phyloP scores from a whole-genome alignment of 495 filamentous ascomycete genomes.

The Penicillium paxilli region DNA sequence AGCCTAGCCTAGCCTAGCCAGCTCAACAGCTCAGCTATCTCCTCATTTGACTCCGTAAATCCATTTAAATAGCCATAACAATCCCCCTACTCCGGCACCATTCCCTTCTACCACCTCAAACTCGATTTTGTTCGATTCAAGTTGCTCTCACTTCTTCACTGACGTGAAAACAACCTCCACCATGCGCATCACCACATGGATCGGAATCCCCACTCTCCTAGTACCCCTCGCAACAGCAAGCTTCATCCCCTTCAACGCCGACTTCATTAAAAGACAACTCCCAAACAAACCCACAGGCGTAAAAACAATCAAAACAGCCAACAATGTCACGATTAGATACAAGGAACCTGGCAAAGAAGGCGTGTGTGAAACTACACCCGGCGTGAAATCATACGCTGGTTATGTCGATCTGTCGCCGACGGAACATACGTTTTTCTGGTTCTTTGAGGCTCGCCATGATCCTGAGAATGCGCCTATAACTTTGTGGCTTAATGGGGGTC shows the following conservation, averaged over 20 bases:
- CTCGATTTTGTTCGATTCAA: neutral
- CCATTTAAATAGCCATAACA: neutral
- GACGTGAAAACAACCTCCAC: neutral
- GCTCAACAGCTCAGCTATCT: too few relatives aligned
- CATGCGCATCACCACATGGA: conserved; percentile 29
- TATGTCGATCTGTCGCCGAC: conserved; percentile 46
- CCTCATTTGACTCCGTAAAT: neutral
- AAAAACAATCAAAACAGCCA: conserved; percentile 58
- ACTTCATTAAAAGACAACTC: conserved; percentile 37
- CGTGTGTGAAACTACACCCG: conserved; percentile 50
- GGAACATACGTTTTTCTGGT: conserved; percentile 52
- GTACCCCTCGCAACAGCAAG: conserved; percentile 27
- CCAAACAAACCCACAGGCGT: conserved; percentile 53
- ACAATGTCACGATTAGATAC: conserved; percentile 48
- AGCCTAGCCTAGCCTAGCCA: too few relatives aligned
- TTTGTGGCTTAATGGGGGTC: conserved; percentile 55
- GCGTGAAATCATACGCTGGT: conserved; percentile 48
- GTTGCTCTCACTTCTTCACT: neutral
- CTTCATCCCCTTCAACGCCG: conserved; percentile 13
- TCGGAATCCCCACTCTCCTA: conserved; percentile 23
- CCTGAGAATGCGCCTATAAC: conserved; percentile 52
- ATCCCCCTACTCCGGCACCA: neutral
- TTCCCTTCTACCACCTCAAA: neutral
- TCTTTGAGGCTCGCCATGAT: conserved; percentile 50
- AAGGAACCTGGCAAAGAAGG: conserved; percentile 42